Evolutionary conservation across 768 basidiomycete genomes (phyloP), one percentile per base, ranked within the genome.

Genomic region (Mycena amicta): DNA sequence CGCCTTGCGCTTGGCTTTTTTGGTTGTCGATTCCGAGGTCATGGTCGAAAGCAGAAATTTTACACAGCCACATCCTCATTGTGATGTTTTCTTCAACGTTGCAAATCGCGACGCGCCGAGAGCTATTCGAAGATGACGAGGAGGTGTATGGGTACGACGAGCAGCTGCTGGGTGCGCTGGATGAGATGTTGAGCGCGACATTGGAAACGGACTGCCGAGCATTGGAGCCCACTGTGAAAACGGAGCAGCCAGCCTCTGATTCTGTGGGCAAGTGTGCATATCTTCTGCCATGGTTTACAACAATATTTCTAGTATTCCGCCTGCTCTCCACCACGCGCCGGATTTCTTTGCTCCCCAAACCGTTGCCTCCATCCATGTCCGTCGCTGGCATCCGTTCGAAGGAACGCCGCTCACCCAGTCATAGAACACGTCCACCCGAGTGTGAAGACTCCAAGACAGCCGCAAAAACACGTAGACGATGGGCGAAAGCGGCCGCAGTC

Each of bases 371-470:
- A 16, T 57, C 75, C 5, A 68, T 70, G 83, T 84, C 61, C 15
- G 75, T 68, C n/a, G n/a, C 15, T 3, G 16, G 39, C 22, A 18
- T 1, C n/a, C 45, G 30, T 16, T 25, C 23, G 4, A 13, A 15
- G 23, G 13, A 22, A 47, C 47, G 5, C 3, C 49, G 15, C 55
- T 57, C 37, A 56, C 53, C 12, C 4, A 52, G 29, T 12, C 22
- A 12, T 52, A 84, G 83, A 62, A 77, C 75, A 23, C 75, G 72
- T 40, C 80, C 77, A 54, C 84, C 83, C 1, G 80, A 79, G 28
- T 73, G 64, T 4, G 85, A 86, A 63, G 85, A 86, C 60, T 74
- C 67, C 49, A 68, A 73, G 49, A 61, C 31, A 15, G 73, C 77
- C 62, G 83, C 83, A n/a, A 61, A 72, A 43, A 65, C 73, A 51